A percentile compares a stretch with the other conserved stretches of the same genome.
Conservation (phyloP, 108 stramenopile species). For the Stephanodiscus minutulus region DNA sequence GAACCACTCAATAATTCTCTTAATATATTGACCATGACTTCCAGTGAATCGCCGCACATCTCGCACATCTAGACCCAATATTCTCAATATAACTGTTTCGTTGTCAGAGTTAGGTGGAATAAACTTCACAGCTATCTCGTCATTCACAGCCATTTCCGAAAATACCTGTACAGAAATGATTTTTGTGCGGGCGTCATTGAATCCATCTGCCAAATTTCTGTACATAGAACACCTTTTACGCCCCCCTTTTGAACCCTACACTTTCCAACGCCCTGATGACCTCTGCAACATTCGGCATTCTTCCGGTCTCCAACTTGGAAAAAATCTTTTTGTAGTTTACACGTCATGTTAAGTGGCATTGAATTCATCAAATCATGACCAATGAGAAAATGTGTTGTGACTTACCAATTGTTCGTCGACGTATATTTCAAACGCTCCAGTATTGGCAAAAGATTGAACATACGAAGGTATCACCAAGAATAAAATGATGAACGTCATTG, state of each 20-base stretch:
- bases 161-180: constrained; percentile 1
- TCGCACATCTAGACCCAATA: background rate
- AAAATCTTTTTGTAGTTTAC: constrained; percentile 21
- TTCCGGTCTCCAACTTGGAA: constrained; percentile 48
- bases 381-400: background rate
- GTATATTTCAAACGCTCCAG: constrained; percentile 48
- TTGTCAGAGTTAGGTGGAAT: background rate
- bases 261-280: constrained; percentile 35
- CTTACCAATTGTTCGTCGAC: constrained; percentile 47
- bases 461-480: constrained; percentile 47
- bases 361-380: background rate
- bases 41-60: background rate
- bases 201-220: background rate
- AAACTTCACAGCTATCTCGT: constrained; percentile 22
- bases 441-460: constrained; percentile 41
- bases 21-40: background rate
- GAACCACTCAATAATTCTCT: no score
- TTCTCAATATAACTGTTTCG: background rate
- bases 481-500: constrained; percentile 34
- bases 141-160: constrained; percentile 39
- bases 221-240: background rate
- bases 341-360: no score
- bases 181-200: background rate
- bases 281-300: constrained; percentile 46
- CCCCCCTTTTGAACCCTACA: constrained; percentile 34